phyloP scores from a whole-genome alignment of 2,329 filamentous ascomycete species.

The Epichloe brachyelytri region DNA sequence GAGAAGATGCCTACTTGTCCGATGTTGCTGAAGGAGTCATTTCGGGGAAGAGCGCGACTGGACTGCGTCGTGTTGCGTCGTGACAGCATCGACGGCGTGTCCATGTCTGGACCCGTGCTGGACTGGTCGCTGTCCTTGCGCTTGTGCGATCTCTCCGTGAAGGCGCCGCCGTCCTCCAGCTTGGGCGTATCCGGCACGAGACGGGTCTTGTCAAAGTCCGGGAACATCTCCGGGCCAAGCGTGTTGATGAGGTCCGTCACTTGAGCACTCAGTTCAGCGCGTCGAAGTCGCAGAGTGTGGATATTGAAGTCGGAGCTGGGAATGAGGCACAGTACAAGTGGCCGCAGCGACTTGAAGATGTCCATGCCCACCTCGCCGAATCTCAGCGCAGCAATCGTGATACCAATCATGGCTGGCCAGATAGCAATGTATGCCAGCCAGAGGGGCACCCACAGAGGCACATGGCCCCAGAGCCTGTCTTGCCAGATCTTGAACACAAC shows the following conservation, averaged over 20 bases:
- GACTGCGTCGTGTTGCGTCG: slow-evolving; percentile 40
- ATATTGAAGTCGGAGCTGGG: slow-evolving; percentile 78
- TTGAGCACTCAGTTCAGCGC: slow-evolving; percentile 62
- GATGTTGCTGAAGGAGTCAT: slow-evolving; percentile 89
- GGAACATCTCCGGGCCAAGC: slow-evolving; percentile 88
- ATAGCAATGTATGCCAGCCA: slow-evolving; percentile 65
- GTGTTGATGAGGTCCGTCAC: slow-evolving; percentile 92
- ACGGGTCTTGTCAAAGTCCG: slow-evolving; percentile 77
- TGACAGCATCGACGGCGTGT: slow-evolving; percentile 27
- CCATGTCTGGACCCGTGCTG: slow-evolving; percentile 22
- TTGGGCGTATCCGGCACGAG: slow-evolving; percentile 47
- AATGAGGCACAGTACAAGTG: slow-evolving; percentile 72
- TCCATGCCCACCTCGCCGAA: slow-evolving; percentile 99
- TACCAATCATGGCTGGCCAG: slow-evolving; percentile 68
- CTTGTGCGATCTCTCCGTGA: slow-evolving; percentile 13
- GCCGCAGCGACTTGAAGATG: slow-evolving; percentile 86
- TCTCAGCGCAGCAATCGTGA: slow-evolving; percentile 85
- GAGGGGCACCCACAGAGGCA: slow-evolving; percentile 68
- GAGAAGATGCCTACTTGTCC: slow-evolving; percentile 82
- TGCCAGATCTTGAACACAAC: slow-evolving; percentile 66
- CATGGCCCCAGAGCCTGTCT: slow-evolving; percentile 70
- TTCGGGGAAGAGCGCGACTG: slow-evolving; percentile 53
- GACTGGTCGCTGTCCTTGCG: slow-evolving; percentile 39
- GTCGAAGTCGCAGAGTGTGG: slow-evolving; percentile 58
- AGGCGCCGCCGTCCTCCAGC: slow-evolving; percentile 20